Percentiles rank a stretch among this genome's conserved stretches.
phyloP scores from a whole-genome alignment of 2,329 filamentous ascomycete species.

The Fusarium anthophilum region DNA sequence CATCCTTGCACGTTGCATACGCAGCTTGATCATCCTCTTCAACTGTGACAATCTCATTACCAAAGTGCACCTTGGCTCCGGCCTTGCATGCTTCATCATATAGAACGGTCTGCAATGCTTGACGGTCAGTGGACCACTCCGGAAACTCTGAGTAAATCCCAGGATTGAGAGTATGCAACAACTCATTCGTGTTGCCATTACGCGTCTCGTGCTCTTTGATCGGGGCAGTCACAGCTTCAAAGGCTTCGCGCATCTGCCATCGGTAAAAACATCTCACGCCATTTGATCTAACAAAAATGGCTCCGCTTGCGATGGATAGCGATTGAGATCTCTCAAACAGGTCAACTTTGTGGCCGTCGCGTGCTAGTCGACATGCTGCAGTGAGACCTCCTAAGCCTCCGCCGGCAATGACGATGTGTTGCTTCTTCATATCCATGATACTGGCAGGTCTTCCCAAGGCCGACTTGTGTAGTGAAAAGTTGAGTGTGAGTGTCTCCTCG shows the following conservation, averaged over 20 bases:
- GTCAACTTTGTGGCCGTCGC: background rate
- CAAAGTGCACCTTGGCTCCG: background rate
- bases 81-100: background rate
- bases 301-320: background rate
- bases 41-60: background rate
- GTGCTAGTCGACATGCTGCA: background rate
- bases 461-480: accelerated
- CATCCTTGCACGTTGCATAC: background rate
- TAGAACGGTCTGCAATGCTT: background rate
- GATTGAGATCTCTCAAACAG: background rate
- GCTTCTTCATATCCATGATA: background rate
- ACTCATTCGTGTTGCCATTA: background rate
- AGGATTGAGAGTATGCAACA: background rate
- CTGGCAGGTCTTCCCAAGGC: accelerated
- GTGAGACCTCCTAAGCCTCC: background rate
- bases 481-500: accelerated
- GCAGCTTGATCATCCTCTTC: background rate
- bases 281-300: background rate
- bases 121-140: conserved; percentile 2
- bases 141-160: background rate
- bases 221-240: background rate
- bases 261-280: background rate
- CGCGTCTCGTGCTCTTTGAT: conserved; percentile 1
- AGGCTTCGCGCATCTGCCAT: conserved; percentile 3
- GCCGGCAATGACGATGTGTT: background rate